phyloP scores from a whole-genome alignment of 2,329 filamentous ascomycete species.

The Zymoseptoria tritici region DNA sequence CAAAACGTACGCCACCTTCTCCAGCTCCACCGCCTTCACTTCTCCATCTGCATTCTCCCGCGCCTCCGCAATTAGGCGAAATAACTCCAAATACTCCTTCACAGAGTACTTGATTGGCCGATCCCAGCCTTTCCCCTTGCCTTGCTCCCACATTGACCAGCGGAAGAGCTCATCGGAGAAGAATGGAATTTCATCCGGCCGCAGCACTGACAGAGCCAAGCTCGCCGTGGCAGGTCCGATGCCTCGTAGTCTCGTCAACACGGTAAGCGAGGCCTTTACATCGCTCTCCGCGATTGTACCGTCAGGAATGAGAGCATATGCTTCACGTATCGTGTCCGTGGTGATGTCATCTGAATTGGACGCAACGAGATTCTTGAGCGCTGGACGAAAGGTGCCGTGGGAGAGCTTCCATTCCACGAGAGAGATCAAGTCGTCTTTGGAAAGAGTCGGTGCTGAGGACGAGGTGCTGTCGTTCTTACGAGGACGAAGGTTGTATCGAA shows the following conservation, averaged over 20 bases:
- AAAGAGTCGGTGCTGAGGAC: slow-evolving; percentile 34
- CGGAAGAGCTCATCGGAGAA: slow-evolving; percentile 74
- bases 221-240: slow-evolving; percentile 75
- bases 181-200: slow-evolving; percentile 56
- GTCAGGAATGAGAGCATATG: slow-evolving; percentile 42
- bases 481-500: slow-evolving; percentile 43
- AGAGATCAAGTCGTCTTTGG: slow-evolving; percentile 50
- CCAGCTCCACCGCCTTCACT: slow-evolving; percentile 11
- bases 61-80: slow-evolving; percentile 29
- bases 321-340: slow-evolving; percentile 44
- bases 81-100: slow-evolving; percentile 60
- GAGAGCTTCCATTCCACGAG: slow-evolving; percentile 66
- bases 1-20: slow-evolving; percentile 17
- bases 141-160: slow-evolving; percentile 54
- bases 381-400: slow-evolving; percentile 46
- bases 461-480: not conserved
- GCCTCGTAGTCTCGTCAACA: slow-evolving; percentile 57
- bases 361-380: slow-evolving; percentile 40
- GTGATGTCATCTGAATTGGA: slow-evolving; percentile 51
- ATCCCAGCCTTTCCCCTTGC: slow-evolving; percentile 36
- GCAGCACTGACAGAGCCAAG: slow-evolving; percentile 60
- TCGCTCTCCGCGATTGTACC: slow-evolving; percentile 5
- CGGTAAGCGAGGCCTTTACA: slow-evolving; percentile 40
- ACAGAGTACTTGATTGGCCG: slow-evolving; percentile 59
- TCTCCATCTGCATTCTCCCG: slow-evolving; percentile 38